phyloP scores from a whole-genome alignment of 805 yeast genomes.

The Candida morakotiae region DNA sequence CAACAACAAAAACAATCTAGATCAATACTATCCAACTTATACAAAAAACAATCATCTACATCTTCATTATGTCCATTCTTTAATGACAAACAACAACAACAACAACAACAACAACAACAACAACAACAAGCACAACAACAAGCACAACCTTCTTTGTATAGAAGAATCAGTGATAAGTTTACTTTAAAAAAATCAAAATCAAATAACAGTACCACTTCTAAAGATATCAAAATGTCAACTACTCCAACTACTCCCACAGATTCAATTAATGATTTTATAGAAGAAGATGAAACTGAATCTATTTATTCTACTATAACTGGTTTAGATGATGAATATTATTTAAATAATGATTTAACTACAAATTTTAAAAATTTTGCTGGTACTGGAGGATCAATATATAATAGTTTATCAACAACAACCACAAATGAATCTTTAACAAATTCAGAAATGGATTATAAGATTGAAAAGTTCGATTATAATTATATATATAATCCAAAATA shows the following conservation, averaged over 20 bases:
- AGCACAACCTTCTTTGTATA: conserved; percentile 5
- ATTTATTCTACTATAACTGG: conserved; percentile 9
- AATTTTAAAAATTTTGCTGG: conserved; percentile 22
- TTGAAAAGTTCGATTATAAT: conserved; percentile 2
- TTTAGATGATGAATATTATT: conserved; percentile 26
- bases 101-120: not conserved
- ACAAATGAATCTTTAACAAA: conserved; percentile 2
- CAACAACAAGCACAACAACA: not conserved
- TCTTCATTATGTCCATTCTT: not conserved
- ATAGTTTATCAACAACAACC: not conserved
- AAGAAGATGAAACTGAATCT: conserved; percentile 1
- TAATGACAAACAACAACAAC: not conserved
- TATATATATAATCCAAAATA: conserved; percentile 3
- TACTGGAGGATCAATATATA: conserved; percentile 11
- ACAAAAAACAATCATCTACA: not conserved
- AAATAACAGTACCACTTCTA: not conserved
- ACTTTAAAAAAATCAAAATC: conserved; percentile 11
- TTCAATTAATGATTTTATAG: not conserved
- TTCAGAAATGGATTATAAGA: conserved; percentile 13
- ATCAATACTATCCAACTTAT: not conserved
- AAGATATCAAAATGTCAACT: not conserved
- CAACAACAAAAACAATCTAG: not conserved
- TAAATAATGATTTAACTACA: conserved; percentile 14
- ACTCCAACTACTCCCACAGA: not conserved
- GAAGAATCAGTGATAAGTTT: conserved; percentile 8